Evolutionary conservation across 2,329 filamentous ascomycete genomes (phyloP).

Genomic region (Talaromyces sp.): DNA sequence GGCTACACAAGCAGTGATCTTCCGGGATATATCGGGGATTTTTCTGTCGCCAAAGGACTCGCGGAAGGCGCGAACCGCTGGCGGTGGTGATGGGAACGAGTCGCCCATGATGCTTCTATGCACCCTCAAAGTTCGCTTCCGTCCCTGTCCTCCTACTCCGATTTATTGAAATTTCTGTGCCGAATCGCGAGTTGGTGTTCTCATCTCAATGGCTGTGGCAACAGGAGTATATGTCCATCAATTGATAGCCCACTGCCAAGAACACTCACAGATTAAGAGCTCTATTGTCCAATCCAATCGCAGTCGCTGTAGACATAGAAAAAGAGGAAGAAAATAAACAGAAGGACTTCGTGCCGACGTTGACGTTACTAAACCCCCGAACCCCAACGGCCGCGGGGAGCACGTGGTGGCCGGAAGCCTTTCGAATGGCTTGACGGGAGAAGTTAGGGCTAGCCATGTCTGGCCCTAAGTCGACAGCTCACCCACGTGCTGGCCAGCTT

Average conservation of each 20-base stretch:
- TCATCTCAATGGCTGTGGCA: not conserved
- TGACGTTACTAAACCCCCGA: not conserved
- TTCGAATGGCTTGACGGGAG: not conserved
- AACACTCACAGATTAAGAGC: not conserved
- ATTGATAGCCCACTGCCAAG: not conserved
- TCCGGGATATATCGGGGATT: conserved; percentile 35
- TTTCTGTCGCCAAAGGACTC: conserved; percentile 39
- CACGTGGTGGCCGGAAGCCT: not conserved
- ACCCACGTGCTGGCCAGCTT: not conserved
- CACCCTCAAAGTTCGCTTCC: not conserved
- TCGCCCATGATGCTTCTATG: not conserved
- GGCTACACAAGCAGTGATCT: conserved; percentile 32
- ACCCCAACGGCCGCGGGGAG: not conserved
- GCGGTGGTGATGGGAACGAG: not conserved
- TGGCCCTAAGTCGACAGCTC: not conserved
- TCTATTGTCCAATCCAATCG: not conserved
- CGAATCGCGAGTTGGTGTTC: not conserved
- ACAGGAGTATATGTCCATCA: not conserved
- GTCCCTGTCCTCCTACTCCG: too few relatives aligned
- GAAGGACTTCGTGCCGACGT: conserved; percentile 1
- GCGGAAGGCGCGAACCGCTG: conserved; percentile 25
- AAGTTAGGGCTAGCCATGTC: not conserved
- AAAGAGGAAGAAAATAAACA: not conserved
- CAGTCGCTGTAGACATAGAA: not conserved
- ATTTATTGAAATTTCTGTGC: not conserved